Evolutionary conservation across 192 early-diverging fungal genomes (phyloP).

Genomic region (Coemansia sp.): DNA sequence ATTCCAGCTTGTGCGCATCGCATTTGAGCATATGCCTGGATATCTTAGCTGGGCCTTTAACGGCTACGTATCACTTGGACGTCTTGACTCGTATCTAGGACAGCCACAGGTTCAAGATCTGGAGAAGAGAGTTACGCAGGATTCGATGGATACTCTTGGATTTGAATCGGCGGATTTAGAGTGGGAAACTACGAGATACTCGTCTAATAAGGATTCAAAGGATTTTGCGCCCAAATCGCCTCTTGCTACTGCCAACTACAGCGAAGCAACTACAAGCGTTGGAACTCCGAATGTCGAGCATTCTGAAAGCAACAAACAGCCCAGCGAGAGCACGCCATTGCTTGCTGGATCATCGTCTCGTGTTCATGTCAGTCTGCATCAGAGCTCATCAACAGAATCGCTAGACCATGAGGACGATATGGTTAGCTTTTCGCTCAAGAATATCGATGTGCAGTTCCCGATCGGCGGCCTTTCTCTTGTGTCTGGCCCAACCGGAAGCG

Average conservation of each 20-base stretch:
- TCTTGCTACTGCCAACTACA: background rate
- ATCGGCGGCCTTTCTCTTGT: constrained; percentile 69
- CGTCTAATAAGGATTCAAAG: too few species aligned
- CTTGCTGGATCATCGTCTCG: background rate
- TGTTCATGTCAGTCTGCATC: background rate
- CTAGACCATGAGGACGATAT: background rate
- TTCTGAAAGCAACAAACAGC: background rate
- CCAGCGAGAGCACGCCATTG: constrained; percentile 15
- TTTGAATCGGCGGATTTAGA: constrained; percentile 43
- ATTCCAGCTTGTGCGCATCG: constrained; percentile 65
- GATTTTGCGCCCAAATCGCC: constrained; percentile 11
- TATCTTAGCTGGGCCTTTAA: constrained; percentile 61
- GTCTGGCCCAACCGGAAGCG: constrained; percentile 84
- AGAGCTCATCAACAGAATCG: background rate
- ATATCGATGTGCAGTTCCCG: constrained; percentile 70
- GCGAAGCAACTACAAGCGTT: constrained; percentile 8
- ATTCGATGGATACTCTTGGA: constrained; percentile 12
- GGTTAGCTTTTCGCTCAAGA: constrained; percentile 56
- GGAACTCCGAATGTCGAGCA: background rate
- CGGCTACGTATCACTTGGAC: constrained; percentile 62
- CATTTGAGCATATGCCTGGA: constrained; percentile 65
- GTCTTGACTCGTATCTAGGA: constrained; percentile 72
- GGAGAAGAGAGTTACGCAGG: constrained; percentile 29
- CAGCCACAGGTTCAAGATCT: constrained; percentile 68
- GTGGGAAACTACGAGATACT: constrained; percentile 19